These are phyloP conservation scores for Steccherinum ochraceum DNA, from an alignment of 768 basidiomycete species.

Conservation along the genomic window DNA sequence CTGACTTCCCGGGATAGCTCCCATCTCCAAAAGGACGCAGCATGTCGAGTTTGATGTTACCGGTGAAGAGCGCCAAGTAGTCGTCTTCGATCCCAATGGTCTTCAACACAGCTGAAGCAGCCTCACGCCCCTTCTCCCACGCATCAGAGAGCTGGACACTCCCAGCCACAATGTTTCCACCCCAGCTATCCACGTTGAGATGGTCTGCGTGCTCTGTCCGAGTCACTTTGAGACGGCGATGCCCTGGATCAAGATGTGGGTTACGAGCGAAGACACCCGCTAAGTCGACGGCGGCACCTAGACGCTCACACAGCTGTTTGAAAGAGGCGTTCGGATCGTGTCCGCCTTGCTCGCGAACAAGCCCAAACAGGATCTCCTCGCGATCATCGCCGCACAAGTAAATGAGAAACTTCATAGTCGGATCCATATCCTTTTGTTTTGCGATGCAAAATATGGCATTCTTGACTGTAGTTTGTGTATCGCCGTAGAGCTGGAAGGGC, in stretches of 20 bases:
- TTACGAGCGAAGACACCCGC: slow-evolving; percentile 13
- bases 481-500: slow-evolving; percentile 12
- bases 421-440: slow-evolving; percentile 9
- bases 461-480: slow-evolving; percentile 13
- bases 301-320: slow-evolving; percentile 11
- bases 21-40: slow-evolving; percentile 19
- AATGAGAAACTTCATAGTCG: slow-evolving; percentile 3
- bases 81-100: slow-evolving; percentile 4
- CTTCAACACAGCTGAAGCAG: slow-evolving; percentile 4
- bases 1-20: slow-evolving; percentile 24
- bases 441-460: slow-evolving; percentile 18
- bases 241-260: slow-evolving; percentile 15
- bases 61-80: slow-evolving; percentile 4
- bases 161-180: slow-evolving; percentile 12
- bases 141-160: slow-evolving; percentile 13
- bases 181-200: slow-evolving; percentile 19
- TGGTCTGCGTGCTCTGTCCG: slow-evolving; percentile 19
- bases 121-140: slow-evolving; percentile 13
- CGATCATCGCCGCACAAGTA: slow-evolving; percentile 11
- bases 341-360: slow-evolving; percentile 4
- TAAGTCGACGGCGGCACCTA: slow-evolving; percentile 16
- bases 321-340: slow-evolving; percentile 13
- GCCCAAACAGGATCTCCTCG: slow-evolving; percentile 10
- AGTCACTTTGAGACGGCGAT: slow-evolving; percentile 17
- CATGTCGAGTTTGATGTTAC: slow-evolving; percentile 13